Evolutionary conservation across 371 early-diverging fungal species (phyloP).

Genomic region (Mucor irregularis): DNA sequence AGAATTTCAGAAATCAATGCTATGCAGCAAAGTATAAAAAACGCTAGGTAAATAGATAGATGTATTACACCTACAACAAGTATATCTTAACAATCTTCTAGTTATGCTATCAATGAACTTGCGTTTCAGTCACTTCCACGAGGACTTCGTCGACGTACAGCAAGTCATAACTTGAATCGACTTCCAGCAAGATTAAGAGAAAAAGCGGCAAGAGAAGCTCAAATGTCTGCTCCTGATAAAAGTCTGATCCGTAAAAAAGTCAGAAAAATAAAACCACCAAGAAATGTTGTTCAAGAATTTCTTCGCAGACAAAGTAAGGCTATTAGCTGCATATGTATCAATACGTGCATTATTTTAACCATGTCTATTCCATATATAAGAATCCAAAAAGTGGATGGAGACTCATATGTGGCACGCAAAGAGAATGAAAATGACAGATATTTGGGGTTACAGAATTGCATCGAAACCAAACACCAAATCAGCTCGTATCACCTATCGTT

Average conservation of each 20-base stretch:
- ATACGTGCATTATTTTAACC: background rate
- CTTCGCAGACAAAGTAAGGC: constrained; percentile 55
- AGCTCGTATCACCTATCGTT: constrained; percentile 71
- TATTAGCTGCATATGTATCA: background rate
- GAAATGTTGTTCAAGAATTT: constrained; percentile 53
- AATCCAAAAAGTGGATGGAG: constrained; percentile 85
- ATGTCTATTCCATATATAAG: constrained; percentile 24
- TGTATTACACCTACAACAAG: constrained; percentile 4
- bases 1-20: constrained; percentile 84
- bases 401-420: constrained; percentile 99
- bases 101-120: constrained; percentile 62
- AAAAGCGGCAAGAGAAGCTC: constrained; percentile 69
- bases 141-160: constrained; percentile 88
- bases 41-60: constrained; percentile 47
- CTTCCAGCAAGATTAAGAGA: constrained; percentile 78
- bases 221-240: constrained; percentile 11
- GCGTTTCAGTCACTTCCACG: constrained; percentile 89
- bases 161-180: constrained; percentile 88
- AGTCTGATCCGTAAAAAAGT: constrained; percentile 13
- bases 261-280: constrained; percentile 43
- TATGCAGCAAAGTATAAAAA: constrained; percentile 70
- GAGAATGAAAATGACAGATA: constrained; percentile 88
- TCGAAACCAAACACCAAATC: constrained; percentile 87
- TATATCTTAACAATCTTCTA: constrained; percentile 1
- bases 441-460: constrained; percentile 86